phyloP scores from a whole-genome alignment of 139 green algal species.

The Chlorella sp. region DNA sequence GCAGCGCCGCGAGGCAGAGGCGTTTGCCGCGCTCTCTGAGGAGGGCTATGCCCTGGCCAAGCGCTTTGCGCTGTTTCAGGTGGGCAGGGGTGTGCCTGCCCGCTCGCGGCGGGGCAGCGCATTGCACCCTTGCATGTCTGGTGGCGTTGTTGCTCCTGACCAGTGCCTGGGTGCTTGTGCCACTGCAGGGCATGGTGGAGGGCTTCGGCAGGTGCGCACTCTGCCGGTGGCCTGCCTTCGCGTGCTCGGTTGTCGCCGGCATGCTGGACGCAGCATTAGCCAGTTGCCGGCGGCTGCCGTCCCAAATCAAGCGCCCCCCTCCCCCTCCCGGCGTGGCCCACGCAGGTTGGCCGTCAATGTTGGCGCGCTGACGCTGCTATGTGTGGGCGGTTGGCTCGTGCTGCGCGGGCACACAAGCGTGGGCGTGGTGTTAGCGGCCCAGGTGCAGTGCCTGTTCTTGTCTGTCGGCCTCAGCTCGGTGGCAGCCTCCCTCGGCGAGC shows the following conservation, averaged over 20 bases:
- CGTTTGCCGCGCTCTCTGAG: constrained; percentile 4
- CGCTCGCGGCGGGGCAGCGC: neutral
- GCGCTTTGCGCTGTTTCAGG: constrained; percentile 36
- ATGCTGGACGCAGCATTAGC: too few relatives aligned
- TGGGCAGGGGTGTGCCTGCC: neutral
- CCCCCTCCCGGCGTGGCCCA: too few relatives aligned
- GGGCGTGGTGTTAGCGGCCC: constrained; percentile 23
- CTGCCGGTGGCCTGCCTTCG: too few relatives aligned
- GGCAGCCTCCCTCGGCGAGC: constrained; percentile 32
- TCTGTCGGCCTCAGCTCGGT: constrained; percentile 25
- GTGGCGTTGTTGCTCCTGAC: neutral
- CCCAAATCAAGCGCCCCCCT: too few relatives aligned
- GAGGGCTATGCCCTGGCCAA: constrained; percentile 11
- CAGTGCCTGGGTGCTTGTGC: neutral
- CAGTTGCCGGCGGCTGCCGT: too few relatives aligned
- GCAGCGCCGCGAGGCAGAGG: constrained; percentile 22
- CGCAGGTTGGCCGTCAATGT: constrained; percentile 40
- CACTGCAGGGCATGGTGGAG: constrained; percentile 35
- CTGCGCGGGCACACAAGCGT: constrained; percentile 16
- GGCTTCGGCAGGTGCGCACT: too few relatives aligned
- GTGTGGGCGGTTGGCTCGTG: constrained; percentile 36
- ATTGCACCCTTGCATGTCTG: neutral
- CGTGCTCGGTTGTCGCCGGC: too few relatives aligned
- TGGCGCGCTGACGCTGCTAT: constrained; percentile 32
- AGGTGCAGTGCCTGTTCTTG: constrained; percentile 21